phyloP scores from a whole-genome alignment of 2,329 filamentous ascomycete species.

The Colletotrichum chrysophilum region DNA sequence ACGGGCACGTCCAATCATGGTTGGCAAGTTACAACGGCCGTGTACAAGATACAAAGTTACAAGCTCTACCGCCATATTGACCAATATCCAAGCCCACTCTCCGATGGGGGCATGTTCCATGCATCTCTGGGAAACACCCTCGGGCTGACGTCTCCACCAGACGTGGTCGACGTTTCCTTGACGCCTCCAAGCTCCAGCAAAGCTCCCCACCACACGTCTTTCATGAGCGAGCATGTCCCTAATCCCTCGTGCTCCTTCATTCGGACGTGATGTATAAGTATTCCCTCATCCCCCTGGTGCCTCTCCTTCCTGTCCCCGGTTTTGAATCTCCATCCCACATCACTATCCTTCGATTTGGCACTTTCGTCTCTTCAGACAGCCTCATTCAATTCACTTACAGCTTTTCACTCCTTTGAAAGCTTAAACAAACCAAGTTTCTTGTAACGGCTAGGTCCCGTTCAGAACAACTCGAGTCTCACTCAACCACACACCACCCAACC shows the following conservation, averaged over 20 bases:
- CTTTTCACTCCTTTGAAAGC: conserved; percentile 24
- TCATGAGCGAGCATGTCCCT: neutral
- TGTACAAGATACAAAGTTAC: conserved; percentile 11
- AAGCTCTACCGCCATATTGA: neutral
- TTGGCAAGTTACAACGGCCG: neutral
- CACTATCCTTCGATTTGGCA: conserved; percentile 19
- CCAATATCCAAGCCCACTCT: conserved; percentile 12
- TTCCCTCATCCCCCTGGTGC: neutral
- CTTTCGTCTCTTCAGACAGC: conserved; percentile 20
- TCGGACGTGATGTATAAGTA: conserved; percentile 11
- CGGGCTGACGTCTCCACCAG: conserved; percentile 5
- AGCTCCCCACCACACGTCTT: conserved; percentile 15
- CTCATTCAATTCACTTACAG: conserved; percentile 11
- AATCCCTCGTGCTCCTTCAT: neutral
- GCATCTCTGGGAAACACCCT: conserved; percentile 20
- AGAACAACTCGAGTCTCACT: conserved; percentile 4
- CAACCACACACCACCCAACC: conserved; percentile 2
- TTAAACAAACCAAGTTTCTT: neutral
- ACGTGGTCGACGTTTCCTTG: neutral
- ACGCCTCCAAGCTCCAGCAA: conserved; percentile 9
- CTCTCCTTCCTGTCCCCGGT: neutral
- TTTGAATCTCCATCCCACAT: conserved; percentile 11
- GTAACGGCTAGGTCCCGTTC: conserved; percentile 14
- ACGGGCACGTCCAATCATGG: conserved; percentile 9
- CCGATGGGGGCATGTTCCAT: conserved; percentile 15